phyloP scores from a whole-genome alignment of 129 eudicot species.

The Solidago caesia region DNA sequence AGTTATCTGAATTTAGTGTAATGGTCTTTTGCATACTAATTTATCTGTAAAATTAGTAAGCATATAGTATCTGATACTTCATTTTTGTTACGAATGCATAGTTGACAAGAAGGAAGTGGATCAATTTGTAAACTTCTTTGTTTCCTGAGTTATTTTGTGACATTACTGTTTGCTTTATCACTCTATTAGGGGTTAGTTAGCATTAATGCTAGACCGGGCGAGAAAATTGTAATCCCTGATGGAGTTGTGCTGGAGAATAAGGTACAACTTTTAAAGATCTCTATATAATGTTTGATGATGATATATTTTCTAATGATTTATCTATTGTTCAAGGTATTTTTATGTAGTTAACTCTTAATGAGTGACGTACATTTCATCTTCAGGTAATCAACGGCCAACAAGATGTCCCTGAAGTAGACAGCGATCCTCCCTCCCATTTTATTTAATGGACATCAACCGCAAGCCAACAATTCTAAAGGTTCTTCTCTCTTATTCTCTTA shows the following conservation, averaged over 20 bases:
- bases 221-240: slow-evolving; percentile 67
- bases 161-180: neutral
- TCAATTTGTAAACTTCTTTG: neutral
- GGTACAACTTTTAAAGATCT: slow-evolving; percentile 32
- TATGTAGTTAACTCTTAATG: neutral
- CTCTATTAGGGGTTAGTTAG: slow-evolving; percentile 54
- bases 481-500: neutral
- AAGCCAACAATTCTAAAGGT: slow-evolving; percentile 14
- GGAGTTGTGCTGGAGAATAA: slow-evolving; percentile 59
- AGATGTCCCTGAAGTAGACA: slow-evolving; percentile 19
- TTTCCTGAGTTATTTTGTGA: neutral
- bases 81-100: neutral
- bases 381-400: slow-evolving; percentile 28
- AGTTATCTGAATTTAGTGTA: neutral
- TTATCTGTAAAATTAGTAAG: neutral
- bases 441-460: neutral
- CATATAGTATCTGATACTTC: neutral
- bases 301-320: neutral
- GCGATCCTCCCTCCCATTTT: neutral
- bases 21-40: too few relatives aligned
- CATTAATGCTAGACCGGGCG: slow-evolving; percentile 47
- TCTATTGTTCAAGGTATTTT: neutral
- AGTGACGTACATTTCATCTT: slow-evolving; percentile 15
- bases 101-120: neutral
- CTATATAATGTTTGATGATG: neutral